phyloP scores from a whole-genome alignment of 352 stramenopile genomes.

The Phytopythium cucurbitacearum region DNA sequence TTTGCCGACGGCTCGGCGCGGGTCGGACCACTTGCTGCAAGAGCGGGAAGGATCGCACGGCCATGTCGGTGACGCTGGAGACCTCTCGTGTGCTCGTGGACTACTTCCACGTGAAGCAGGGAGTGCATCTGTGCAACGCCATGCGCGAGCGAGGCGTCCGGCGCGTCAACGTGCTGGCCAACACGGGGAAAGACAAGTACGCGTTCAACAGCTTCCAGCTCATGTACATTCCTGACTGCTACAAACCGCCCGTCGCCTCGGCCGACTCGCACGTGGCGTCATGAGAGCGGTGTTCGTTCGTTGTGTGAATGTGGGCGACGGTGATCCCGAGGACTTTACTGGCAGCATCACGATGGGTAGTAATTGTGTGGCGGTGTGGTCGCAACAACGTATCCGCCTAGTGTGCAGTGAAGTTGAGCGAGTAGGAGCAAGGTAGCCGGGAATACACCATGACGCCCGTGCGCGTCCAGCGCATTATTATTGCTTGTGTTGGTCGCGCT shows the following conservation, averaged over 20 bases:
- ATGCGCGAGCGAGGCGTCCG: constrained; percentile 85
- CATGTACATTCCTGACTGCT: constrained; percentile 95
- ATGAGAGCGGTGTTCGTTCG: constrained; percentile 17
- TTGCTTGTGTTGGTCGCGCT: background rate
- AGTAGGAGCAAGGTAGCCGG: no score
- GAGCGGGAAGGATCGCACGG: constrained; percentile 96
- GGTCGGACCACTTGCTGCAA: constrained; percentile 96
- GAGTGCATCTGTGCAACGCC: constrained; percentile 77
- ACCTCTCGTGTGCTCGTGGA: constrained; percentile 89
- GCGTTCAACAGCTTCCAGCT: constrained; percentile 97
- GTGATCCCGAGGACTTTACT: no score
- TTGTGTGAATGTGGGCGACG: background rate
- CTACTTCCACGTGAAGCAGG: constrained; percentile 85
- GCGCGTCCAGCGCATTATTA: background rate
- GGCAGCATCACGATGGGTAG: no score
- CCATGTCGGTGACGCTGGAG: constrained; percentile 97
- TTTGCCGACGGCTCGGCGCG: constrained; percentile 89
- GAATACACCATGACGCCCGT: no score
- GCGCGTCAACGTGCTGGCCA: constrained; percentile 80
- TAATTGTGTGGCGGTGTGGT: no score
- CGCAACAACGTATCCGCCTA: background rate
- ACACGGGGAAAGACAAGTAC: constrained; percentile 91
- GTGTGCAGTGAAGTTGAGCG: constrained; percentile 1
- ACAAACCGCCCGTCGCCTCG: constrained; percentile 84
- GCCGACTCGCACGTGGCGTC: constrained; percentile 74